These are phyloP conservation scores for barrel medic (Medicago truncatula) DNA, from an alignment of 306 rosid genomes.

Conservation along the genomic window MtrunA17r5.0-ANR NC_053044.1:38818501-38819000, in stretches of 20 bases:
- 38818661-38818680: no score
- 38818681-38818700: no score
- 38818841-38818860: background rate
- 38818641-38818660: no score
- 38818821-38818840: background rate
- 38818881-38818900: background rate
- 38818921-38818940: conserved; percentile 62
- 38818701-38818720: background rate
- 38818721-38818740: background rate
- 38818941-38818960: conserved; percentile 81
- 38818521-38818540: background rate
- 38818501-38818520: background rate
- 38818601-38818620: no score
- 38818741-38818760: background rate
- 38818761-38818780: background rate
- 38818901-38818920: conserved; percentile 4
- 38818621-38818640: no score
- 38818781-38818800: background rate
- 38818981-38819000: conserved; percentile 76
- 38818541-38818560: background rate
- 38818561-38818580: no score
- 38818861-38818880: background rate
- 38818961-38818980: conserved; percentile 84
- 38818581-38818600: no score
- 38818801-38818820: no score